These are phyloP conservation scores for Fusarium citri DNA, from an alignment of 2,329 filamentous ascomycete species.

Conservation along the genomic window DNA sequence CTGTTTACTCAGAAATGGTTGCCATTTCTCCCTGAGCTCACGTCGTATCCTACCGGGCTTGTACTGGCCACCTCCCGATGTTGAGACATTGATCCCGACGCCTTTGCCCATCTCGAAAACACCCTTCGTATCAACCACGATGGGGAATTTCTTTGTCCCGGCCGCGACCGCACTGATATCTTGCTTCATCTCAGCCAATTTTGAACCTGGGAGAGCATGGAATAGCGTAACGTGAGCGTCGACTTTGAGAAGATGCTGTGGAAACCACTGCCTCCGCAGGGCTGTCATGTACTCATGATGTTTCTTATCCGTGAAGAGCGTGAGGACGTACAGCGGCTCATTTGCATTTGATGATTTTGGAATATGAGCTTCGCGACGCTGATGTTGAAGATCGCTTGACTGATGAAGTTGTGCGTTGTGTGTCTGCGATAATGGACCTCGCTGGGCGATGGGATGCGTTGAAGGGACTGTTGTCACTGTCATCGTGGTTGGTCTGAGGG, in stretches of 20 bases:
- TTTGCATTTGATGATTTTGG: conserved; percentile 4
- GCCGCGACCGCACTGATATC: conserved; percentile 1
- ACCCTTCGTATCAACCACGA: neutral
- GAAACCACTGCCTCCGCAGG: conserved; percentile 31
- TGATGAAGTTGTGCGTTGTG: conserved; percentile 3
- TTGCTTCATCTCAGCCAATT: conserved; percentile 8
- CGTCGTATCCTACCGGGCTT: conserved; percentile 8
- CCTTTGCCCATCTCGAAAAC: conserved; percentile 33
- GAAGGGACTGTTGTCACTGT: conserved; percentile 20
- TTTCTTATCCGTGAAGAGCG: conserved; percentile 21
- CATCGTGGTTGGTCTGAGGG: neutral
- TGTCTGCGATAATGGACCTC: conserved; percentile 3
- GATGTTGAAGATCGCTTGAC: conserved; percentile 13
- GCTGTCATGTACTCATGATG: conserved; percentile 24
- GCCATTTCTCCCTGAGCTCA: conserved; percentile 24
- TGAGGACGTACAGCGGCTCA: conserved; percentile 20
- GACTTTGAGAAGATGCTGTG: conserved; percentile 22
- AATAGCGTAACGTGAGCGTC: conserved; percentile 34
- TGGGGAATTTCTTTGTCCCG: neutral
- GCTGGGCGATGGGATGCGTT: conserved; percentile 9
- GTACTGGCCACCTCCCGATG: conserved; percentile 1
- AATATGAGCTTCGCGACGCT: conserved; percentile 19
- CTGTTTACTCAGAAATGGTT: conserved; percentile 26
- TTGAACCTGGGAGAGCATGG: conserved; percentile 34
- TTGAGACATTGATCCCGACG: conserved; percentile 23